Evolutionary conservation across 306 rosid species (phyloP).

Genomic region (Lotus japonicus): DNA sequence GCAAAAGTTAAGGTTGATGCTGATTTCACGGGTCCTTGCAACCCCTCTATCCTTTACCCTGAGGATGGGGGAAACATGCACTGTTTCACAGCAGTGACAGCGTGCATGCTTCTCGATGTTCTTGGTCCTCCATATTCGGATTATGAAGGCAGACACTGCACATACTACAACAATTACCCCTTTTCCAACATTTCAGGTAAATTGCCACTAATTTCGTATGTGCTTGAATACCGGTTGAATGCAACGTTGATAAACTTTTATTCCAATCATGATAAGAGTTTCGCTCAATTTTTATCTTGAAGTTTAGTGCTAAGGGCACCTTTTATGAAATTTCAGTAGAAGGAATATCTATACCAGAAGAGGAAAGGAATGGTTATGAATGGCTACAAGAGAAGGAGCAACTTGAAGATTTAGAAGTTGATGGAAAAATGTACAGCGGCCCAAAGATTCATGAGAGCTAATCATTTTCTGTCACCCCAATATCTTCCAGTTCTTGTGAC

Average conservation of each 20-base stretch:
- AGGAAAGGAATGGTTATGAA: constrained; percentile 47
- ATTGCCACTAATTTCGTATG: neutral
- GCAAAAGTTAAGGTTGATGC: constrained; percentile 74
- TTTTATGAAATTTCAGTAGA: constrained; percentile 37
- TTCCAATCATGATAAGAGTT: too few species aligned
- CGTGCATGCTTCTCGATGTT: constrained; percentile 88
- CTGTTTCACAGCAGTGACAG: constrained; percentile 89
- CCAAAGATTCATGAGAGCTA: constrained; percentile 57
- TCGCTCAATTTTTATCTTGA: too few species aligned
- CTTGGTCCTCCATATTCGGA: constrained; percentile 96
- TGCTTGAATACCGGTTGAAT: too few species aligned
- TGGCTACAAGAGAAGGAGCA: constrained; percentile 88
- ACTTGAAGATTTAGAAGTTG: constrained; percentile 53
- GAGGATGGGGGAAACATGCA: constrained; percentile 95
- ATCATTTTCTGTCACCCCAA: constrained; percentile 4
- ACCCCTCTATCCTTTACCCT: constrained; percentile 75
- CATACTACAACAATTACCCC: constrained; percentile 57
- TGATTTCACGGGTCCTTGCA: constrained; percentile 67
- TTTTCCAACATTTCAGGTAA: constrained; percentile 61
- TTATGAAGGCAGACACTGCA: constrained; percentile 77
- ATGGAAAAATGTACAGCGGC: constrained; percentile 58
- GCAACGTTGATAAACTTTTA: too few species aligned
- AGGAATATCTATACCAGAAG: constrained; percentile 50
- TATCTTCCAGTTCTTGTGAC: constrained; percentile 4
- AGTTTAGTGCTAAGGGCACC: neutral